Base-by-base conservation (phyloP, 805 yeast genomes). In the Allodekkera sacchari region DNA sequence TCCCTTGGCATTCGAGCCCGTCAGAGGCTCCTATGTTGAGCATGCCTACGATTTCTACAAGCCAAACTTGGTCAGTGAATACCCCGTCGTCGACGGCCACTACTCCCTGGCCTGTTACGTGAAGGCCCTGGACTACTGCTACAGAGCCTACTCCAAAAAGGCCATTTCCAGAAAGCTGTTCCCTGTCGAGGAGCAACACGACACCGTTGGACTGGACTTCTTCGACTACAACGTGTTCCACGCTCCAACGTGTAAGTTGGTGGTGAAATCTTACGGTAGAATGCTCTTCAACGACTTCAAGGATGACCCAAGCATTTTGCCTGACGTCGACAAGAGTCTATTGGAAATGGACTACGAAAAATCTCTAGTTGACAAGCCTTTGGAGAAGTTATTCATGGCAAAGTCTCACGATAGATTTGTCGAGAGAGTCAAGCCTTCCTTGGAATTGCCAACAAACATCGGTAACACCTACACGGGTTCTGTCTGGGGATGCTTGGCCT, bases 401-500 rank as follows among this genome's bases (percentile, higher is more conserved):
- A 64, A 80, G 42, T 74, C 94, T 37, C 84, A 87, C 68, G 77
- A 71, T 38, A 61, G 66, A 41, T 66, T 75, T 40, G 71, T 73
- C 42, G 71, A 67, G 51, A 74, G 84, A 59, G 85, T 92, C 36
- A 66, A 66, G 31, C 92, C 95, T 22, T 77, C 95, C 13, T 67
- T 92, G 58, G 68, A 64, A 47, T 85, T 87, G 27, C 89, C 97
- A 53, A 89, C 97, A 42, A 89, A 89, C 64, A 85, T 94, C 41
- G 99, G 99, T 64, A 92, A 92, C 72, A 82, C 88, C 83, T 92
- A 92, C 73, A 84, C 97, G 27, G 97, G 88, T 42, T 83, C 96
- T 22, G 77, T 85, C 29, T 92, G 83, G 72, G 78, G 94, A 22
- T 74, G 95, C 6, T 70, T 92, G 37, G 71, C 89, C 20, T 89